Base-by-base conservation (phyloP, 257 asterid genomes). In the Penstemon eatonii region DNA sequence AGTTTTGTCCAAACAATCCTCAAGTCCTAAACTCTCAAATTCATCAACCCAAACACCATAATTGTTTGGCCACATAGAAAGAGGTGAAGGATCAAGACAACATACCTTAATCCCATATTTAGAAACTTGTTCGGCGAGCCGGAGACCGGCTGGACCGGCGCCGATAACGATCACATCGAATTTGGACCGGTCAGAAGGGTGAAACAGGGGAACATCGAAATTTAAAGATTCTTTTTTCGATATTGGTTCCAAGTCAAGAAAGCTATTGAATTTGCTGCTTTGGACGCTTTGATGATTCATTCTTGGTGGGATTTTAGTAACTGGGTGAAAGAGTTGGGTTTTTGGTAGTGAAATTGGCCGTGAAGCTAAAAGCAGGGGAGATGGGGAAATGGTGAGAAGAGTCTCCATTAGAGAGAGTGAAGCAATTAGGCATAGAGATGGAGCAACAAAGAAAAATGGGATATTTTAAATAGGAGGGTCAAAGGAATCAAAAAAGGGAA, bases 21-120 rank as follows among this genome's bases (percentile, higher is more conserved):
- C 88, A 13, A 93, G 78, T 3, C 88, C 95, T 60, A 93, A 67
- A 52, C 70, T 71, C 80, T 88, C 86, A 70, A 93, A 88, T 68
- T 93, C 96, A 78, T 93, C 99, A 37, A 87, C 87, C 97, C 99
- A 93, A 56, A 84, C 92, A 19, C 99, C 97, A 69, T 88, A 90
- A 59, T 93, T 90, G 69, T 88, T 87, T 0, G 95, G 99, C 97
- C 97, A 90, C 88, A 80, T 75, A 51, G 96, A 85, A 40, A 93
- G 92, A 8, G 97, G 96, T 1, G 96, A 82, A 77, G 99, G 96
- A 72, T 93, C 99, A 42, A 93, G 65, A 63, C 92, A 87, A 62
- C 97, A 90, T 63, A 88, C 97, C 83, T 86, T 78, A 40, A 90
- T 84, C 67, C 96, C 96, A 67, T 71, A 77, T 1, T 80, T 39